Conservation (phyloP, 2,329 filamentous ascomycete species). For the Diaporthe citrichinensis region DNA sequence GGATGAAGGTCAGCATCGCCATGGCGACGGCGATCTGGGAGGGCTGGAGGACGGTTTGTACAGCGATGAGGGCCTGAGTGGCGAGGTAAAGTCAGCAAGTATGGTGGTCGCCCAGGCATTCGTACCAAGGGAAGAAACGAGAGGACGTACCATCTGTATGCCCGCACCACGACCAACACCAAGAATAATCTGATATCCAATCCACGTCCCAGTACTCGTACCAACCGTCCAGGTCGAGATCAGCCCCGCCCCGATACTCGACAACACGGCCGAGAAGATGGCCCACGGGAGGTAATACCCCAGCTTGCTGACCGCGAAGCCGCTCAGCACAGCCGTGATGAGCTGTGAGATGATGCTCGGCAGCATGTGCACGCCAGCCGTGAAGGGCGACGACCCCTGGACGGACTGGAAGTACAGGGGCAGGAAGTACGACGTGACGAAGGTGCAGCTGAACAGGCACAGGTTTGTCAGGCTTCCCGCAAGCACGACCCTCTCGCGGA, state of each 20-base stretch:
- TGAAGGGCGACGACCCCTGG: slow-evolving; percentile 24
- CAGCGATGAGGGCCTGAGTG: slow-evolving; percentile 45
- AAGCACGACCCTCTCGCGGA: slow-evolving; percentile 43
- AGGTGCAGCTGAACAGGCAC: slow-evolving; percentile 44
- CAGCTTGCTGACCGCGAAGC: slow-evolving; percentile 32
- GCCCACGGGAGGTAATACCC: slow-evolving; percentile 44
- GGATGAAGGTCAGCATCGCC: slow-evolving; percentile 46
- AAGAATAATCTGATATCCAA: slow-evolving; percentile 42
- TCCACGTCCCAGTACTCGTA: slow-evolving; percentile 40
- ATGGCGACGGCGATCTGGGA: slow-evolving; percentile 47
- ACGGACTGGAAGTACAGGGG: slow-evolving; percentile 40
- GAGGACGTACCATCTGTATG: slow-evolving; percentile 26
- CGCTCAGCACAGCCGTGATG: slow-evolving; percentile 11
- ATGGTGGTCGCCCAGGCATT: neutral
- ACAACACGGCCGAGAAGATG: slow-evolving; percentile 33
- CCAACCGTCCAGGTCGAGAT: slow-evolving; percentile 40
- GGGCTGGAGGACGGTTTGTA: slow-evolving; percentile 45
- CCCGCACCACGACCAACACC: slow-evolving; percentile 42
- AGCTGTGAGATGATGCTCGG: slow-evolving; percentile 29
- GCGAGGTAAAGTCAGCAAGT: neutral
- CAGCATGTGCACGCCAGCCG: slow-evolving; percentile 28
- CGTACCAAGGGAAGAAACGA: no score
- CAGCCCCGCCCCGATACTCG: slow-evolving; percentile 40
- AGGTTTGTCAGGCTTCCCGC: slow-evolving; percentile 27
- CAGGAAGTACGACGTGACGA: slow-evolving; percentile 47